A percentile compares a stretch with the other conserved stretches of the same genome.
Evolutionary conservation across 441 rosid species (phyloP).

Genomic region (Pelargonium myrrhifolium): DNA sequence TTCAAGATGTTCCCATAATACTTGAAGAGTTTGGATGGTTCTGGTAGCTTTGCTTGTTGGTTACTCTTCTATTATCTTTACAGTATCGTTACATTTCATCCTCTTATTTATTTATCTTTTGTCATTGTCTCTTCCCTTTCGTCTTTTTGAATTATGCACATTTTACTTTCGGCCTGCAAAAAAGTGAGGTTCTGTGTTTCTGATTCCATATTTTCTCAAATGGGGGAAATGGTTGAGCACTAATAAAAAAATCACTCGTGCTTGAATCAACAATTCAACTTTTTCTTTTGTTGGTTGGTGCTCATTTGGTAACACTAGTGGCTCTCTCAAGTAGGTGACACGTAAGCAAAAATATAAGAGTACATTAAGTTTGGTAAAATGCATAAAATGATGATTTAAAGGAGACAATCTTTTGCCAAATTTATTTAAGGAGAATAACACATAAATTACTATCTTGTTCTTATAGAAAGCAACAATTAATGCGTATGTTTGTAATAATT

Average conservation of each 20-base stretch:
- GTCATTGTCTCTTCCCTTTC: slow-evolving; percentile 2
- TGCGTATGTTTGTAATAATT: too few species aligned
- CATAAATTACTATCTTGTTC: too few species aligned
- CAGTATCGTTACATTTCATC: not conserved
- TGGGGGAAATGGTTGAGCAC: slow-evolving; percentile 29
- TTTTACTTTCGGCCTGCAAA: slow-evolving; percentile 22
- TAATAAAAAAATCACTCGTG: slow-evolving; percentile 13
- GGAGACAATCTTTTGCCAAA: too few species aligned
- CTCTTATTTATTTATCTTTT: not conserved
- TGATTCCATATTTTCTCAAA: slow-evolving; percentile 20
- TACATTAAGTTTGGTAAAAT: too few species aligned
- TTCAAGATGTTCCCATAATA: too few species aligned
- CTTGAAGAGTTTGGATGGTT: not conserved
- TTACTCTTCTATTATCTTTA: not conserved
- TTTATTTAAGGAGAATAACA: too few species aligned
- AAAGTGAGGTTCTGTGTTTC: not conserved
- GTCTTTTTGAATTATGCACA: slow-evolving; percentile 10
- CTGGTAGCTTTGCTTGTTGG: too few species aligned
- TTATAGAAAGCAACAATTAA: too few species aligned
- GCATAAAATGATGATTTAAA: too few species aligned
- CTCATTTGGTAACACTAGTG: too few species aligned
- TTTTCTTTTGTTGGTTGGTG: not conserved
- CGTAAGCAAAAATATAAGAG: too few species aligned
- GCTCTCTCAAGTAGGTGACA: too few species aligned
- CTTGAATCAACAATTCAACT: slow-evolving; percentile 1